Evolutionary conservation across 2,329 filamentous ascomycete genomes (phyloP).

Genomic region (Coniochaeta sp.): DNA sequence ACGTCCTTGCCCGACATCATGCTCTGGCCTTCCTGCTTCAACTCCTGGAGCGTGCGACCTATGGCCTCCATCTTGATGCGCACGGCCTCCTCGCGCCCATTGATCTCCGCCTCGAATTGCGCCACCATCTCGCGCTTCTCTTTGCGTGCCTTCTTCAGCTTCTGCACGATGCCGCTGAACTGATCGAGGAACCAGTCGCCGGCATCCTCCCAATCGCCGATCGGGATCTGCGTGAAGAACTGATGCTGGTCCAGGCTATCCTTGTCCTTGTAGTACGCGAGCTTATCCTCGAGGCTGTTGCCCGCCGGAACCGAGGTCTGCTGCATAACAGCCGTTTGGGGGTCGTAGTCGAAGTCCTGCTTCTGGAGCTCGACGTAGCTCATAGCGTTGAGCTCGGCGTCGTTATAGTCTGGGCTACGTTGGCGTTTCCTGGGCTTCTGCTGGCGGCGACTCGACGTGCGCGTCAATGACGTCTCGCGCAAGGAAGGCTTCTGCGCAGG

Average conservation of each 20-base stretch:
- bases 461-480: constrained; percentile 9
- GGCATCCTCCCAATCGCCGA: constrained; percentile 51
- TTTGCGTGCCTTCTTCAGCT: constrained; percentile 39
- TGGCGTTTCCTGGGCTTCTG: constrained; percentile 31
- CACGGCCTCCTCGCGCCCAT: constrained; percentile 45
- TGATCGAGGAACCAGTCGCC: constrained; percentile 54
- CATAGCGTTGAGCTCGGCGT: constrained; percentile 47
- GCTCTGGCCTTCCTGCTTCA: constrained; percentile 48
- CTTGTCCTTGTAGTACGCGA: constrained; percentile 41
- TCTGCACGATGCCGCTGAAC: constrained; percentile 42
- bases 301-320: constrained; percentile 20
- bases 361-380: constrained; percentile 39
- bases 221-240: constrained; percentile 45
- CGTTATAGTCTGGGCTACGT: constrained; percentile 47
- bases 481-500: constrained; percentile 3
- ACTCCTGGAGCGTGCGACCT: constrained; percentile 43
- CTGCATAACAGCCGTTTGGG: constrained; percentile 35
- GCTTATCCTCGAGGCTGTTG: constrained; percentile 37
- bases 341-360: constrained; percentile 52
- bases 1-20: constrained; percentile 42
- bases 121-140: constrained; percentile 41
- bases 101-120: constrained; percentile 48
- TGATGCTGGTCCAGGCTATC: constrained; percentile 33
- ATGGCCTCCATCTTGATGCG: constrained; percentile 46
- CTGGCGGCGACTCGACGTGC: constrained; percentile 10